These are phyloP conservation scores for Pezizomycotina sp. DNA, from an alignment of 2,329 filamentous ascomycete genomes.

Conservation along the genomic window DNA sequence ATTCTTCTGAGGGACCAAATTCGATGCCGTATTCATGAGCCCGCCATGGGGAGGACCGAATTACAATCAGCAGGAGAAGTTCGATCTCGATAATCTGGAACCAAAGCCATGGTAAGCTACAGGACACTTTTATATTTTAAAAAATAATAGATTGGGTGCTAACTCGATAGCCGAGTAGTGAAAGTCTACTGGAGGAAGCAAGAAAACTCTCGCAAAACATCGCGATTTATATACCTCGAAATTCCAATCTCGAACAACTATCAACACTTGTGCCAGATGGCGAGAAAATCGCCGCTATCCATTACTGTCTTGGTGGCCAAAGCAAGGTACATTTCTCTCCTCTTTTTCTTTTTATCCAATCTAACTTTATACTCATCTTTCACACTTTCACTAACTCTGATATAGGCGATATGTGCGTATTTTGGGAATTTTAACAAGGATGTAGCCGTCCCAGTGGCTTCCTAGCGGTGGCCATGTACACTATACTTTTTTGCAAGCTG, in stretches of 20 bases:
- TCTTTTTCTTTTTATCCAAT: no score
- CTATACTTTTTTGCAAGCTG: no score
- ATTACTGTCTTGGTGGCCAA: slow-evolving; percentile 81
- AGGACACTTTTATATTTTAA: not conserved
- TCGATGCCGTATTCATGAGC: slow-evolving; percentile 30
- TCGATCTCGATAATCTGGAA: slow-evolving; percentile 71
- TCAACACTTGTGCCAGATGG: slow-evolving; percentile 37
- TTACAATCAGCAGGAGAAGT: slow-evolving; percentile 51
- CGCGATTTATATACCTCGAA: slow-evolving; percentile 71
- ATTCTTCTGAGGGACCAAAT: slow-evolving; percentile 34
- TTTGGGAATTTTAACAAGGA: no score
- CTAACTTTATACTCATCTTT: no score
- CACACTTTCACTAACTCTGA: slow-evolving; percentile 8
- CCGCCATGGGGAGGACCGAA: slow-evolving; percentile 58
- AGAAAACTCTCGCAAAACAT: slow-evolving; percentile 37
- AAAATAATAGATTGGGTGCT: slow-evolving; percentile 6
- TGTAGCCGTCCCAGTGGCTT: no score
- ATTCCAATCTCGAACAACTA: slow-evolving; percentile 65
- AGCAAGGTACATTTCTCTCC: slow-evolving; percentile 54
- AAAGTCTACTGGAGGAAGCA: slow-evolving; percentile 43
- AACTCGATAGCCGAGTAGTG: slow-evolving; percentile 46
- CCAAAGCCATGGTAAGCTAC: slow-evolving; percentile 43
- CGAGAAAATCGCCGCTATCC: slow-evolving; percentile 54
- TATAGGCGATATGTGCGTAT: slow-evolving; percentile 16
- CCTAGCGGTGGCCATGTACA: no score